Base-by-base conservation (phyloP, 2,329 filamentous ascomycete species). In the Aureobasidium sp. region DNA sequence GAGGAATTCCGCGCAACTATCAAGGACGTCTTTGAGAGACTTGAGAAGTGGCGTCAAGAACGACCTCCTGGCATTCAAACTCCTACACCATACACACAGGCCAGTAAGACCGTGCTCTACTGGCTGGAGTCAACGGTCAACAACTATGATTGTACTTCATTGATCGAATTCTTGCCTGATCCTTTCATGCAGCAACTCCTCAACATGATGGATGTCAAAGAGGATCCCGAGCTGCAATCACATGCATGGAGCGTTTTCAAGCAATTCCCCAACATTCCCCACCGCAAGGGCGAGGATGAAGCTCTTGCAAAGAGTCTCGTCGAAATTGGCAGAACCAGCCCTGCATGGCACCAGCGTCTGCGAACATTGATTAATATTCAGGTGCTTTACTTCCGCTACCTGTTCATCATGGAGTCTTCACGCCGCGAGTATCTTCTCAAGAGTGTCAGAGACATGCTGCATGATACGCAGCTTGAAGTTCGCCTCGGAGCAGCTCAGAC, bases 131-230 rank as follows among this genome's bases (percentile, higher is more conserved):
- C 86, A 53, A 94, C 91, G 16, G 80, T 99, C 3, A 91, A 90
- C 3, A 96, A 91, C 0, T 89, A 95, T 65, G 94, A 97, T 72
- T 99, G 94, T 75, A 96, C 86, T 0, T 88, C 94, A 71, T 83
- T 99, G 14, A 85, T 95, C 21, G 85, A 87, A 3, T 97, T 97
- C 82, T 97, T 99, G 79, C 89, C 91, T 0, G 83, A 89, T 39
- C 81, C 88, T 0, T 93, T 97, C 70, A 94, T 96, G 73, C 90
- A 94, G 68, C 90, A 97, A 72, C 83, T 99, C 14, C 79, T 99
- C 58, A 92, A 99, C 78, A 99, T 99, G 94, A 99, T 99, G 93
- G 94, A 99, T 71, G 91, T 99, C 73, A 97, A 97, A 74, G 94
- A 99, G 74, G 94, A 99, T 69, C 91, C 91, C 0, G 95, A 99